Conservation (phyloP, 805 yeast genomes). For the Ogataea nakhonphanomensis region DNA sequence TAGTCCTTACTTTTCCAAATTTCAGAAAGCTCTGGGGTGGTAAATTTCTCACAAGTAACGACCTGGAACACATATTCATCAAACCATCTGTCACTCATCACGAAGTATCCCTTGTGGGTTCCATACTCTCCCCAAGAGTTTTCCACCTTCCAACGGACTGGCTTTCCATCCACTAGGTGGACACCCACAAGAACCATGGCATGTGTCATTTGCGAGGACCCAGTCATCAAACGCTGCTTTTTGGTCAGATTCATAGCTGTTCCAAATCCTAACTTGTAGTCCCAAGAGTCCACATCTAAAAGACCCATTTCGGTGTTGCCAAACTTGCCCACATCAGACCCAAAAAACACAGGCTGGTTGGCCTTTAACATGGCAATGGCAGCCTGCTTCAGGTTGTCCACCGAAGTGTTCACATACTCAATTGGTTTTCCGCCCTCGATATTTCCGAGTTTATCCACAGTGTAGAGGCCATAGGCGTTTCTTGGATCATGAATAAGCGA, state of each 20-base stretch:
- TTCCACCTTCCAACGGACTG: conserved; percentile 71
- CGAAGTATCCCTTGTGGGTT: conserved; percentile 66
- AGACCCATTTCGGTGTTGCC: conserved; percentile 60
- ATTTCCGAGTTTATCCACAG: conserved; percentile 76
- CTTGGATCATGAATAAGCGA: conserved; percentile 85
- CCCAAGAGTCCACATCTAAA: conserved; percentile 69
- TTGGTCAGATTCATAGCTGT: conserved; percentile 33
- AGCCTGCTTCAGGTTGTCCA: conserved; percentile 53
- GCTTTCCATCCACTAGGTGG: conserved; percentile 57
- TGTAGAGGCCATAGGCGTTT: conserved; percentile 62
- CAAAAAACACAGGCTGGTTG: conserved; percentile 83
- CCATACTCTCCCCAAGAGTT: conserved; percentile 78
- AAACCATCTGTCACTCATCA: conserved; percentile 72
- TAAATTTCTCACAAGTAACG: conserved; percentile 40
- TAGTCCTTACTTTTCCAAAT: conserved; percentile 49
- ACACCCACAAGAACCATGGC: conserved; percentile 88
- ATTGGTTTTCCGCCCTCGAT: conserved; percentile 71
- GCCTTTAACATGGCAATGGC: conserved; percentile 67
- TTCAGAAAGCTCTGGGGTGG: conserved; percentile 35
- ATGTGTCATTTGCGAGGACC: conserved; percentile 74
- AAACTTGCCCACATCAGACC: conserved; percentile 81
- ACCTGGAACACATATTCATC: conserved; percentile 74
- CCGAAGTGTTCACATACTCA: conserved; percentile 68
- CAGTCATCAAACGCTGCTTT: conserved; percentile 32
- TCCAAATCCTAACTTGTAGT: conserved; percentile 58